phyloP scores from a whole-genome alignment of 306 rosid species.

The Cicer chorassanicum region DNA sequence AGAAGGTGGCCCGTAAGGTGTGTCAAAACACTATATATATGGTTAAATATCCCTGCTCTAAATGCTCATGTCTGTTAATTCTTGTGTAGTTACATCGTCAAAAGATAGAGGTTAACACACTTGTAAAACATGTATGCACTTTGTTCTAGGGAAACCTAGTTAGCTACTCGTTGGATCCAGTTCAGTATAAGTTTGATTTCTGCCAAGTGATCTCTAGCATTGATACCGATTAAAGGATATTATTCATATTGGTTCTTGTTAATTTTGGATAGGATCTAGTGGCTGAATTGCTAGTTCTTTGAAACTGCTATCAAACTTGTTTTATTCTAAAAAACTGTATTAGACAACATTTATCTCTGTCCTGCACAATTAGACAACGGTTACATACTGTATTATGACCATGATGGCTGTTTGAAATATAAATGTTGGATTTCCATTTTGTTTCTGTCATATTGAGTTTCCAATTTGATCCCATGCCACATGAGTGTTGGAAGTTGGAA shows the following conservation, averaged over 20 bases:
- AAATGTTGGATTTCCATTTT: conserved; percentile 11
- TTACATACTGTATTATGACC: conserved; percentile 17
- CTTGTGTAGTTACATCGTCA: conserved; percentile 24
- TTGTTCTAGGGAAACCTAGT: conserved; percentile 19
- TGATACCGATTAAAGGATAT: conserved; percentile 22
- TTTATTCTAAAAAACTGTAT: background rate
- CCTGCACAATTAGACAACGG: background rate
- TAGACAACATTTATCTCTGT: conserved; percentile 1
- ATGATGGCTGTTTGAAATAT: conserved; percentile 18
- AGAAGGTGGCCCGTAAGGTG: conserved; percentile 97
- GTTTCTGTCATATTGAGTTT: conserved; percentile 28
- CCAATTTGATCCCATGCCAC: background rate
- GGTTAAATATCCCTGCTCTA: conserved; percentile 30
- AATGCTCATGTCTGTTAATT: conserved; percentile 14
- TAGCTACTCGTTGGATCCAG: conserved; percentile 22
- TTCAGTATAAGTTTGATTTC: conserved; percentile 34
- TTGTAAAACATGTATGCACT: conserved; percentile 12
- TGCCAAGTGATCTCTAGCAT: conserved; percentile 23
- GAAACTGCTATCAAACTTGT: conserved; percentile 6
- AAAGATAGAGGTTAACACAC: conserved; percentile 8
- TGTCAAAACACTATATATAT: conserved; percentile 23
- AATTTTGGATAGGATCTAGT: conserved; percentile 29
- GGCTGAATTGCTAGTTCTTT: conserved; percentile 18
- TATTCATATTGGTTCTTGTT: conserved; percentile 34
- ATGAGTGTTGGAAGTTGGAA: conserved; percentile 25